phyloP scores from a whole-genome alignment of 768 basidiomycete species.

The Pseudohyphozyma bogoriensis region DNA sequence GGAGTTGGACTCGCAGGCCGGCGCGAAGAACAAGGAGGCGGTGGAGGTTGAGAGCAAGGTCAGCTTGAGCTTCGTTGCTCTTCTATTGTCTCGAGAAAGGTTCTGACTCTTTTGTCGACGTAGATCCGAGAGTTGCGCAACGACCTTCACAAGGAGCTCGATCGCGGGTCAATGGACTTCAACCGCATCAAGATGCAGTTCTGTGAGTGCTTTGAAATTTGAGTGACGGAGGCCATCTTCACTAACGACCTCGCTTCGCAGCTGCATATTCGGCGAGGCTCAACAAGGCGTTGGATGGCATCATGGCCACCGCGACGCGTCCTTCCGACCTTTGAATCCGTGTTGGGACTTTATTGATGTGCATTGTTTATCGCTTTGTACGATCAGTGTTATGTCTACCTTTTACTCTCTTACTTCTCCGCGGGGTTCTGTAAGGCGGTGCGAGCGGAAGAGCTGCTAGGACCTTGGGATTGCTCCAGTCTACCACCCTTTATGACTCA shows the following conservation, averaged over 20 bases:
- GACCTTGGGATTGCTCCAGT: too few species aligned
- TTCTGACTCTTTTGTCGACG: neutral
- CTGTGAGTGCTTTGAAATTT: conserved; percentile 18
- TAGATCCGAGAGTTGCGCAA: conserved; percentile 22
- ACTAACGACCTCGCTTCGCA: neutral
- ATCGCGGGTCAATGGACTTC: conserved; percentile 24
- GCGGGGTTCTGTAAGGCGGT: too few species aligned
- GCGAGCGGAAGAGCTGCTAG: too few species aligned
- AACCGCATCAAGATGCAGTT: conserved; percentile 23
- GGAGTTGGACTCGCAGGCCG: conserved; percentile 18
- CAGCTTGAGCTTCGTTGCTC: neutral
- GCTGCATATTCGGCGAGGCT: conserved; percentile 18
- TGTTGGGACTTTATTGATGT: too few species aligned
- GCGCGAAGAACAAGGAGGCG: conserved; percentile 23
- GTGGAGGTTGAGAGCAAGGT: conserved; percentile 20
- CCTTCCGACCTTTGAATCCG: too few species aligned
- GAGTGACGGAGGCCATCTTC: too few species aligned
- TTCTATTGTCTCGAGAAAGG: too few species aligned
- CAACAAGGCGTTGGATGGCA: conserved; percentile 27
- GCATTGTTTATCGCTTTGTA: too few species aligned
- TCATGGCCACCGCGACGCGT: too few species aligned
- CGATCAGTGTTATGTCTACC: too few species aligned
- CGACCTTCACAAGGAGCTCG: conserved; percentile 17
- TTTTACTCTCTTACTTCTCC: too few species aligned
- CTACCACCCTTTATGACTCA: too few species aligned